Base-by-base conservation (phyloP, 371 early-diverging fungal species). In the Gilbertella persicaria region DNA sequence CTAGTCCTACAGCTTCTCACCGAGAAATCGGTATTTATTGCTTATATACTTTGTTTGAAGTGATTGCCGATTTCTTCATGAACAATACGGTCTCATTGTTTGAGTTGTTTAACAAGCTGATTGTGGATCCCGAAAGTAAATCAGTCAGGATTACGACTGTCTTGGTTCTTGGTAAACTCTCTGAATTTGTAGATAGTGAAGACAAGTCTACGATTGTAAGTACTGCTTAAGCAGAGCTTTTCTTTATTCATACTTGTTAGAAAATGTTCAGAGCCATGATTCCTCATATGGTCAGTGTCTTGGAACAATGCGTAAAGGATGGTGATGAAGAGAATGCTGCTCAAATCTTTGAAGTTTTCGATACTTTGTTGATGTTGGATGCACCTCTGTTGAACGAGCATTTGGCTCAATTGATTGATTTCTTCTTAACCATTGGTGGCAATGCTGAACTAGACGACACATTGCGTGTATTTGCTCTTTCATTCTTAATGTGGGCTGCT, bases 1-100 rank as follows among this genome's bases (percentile, higher is more conserved):
- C 68, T 49, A 91, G 89, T 58, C 45, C 72, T 28, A 76, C 60
- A 9, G 79, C 82, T 8, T 73, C 73, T 20, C 91, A 93, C 39
- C 91, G 96, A 42, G 95, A 95, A 62, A 76, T 90, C 40, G 95
- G 93, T 28, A 72, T 92, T 16, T 91, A 85, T 50, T 85, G 93
- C 26, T 69, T 95, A 26, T 88, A 84, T 54, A 78, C 90, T 25
- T 71, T 95, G 45, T 91, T 93, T 64, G 94, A 93, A 47, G 83
- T 84, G 6, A 80, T 90, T 46, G 78, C 88, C n/a, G 92, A 92
- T 48, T 65, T 74, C 25, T 79, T 88, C 49, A 58, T 79, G 29
- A 82, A 88, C 45, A 78, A 84, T 33, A 60, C 89, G 44, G 66
- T 64, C 30, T 73, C 87, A 19, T 64, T 93, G 33, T 79, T 93